phyloP scores from a whole-genome alignment of 1,284 basidiomycete genomes.

The Sanghuangporus baumii region DNA sequence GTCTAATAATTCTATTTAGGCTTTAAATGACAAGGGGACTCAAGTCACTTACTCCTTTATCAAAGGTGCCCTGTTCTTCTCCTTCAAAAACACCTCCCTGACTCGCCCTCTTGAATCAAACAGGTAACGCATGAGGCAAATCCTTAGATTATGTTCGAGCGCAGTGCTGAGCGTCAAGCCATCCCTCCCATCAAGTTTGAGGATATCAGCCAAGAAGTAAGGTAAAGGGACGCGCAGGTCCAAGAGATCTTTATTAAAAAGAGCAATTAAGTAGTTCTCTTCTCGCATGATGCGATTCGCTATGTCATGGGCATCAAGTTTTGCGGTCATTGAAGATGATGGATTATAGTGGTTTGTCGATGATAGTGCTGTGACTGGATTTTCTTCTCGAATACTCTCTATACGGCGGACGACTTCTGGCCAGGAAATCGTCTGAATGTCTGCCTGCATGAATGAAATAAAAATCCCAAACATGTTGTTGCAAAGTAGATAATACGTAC shows the following conservation, averaged over 20 bases:
- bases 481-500: constrained; percentile 49
- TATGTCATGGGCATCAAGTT: constrained; percentile 94
- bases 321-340: constrained; percentile 50
- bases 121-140: constrained; percentile 91
- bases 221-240: constrained; percentile 85
- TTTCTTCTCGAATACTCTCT: constrained; percentile 82
- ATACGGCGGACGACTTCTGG: constrained; percentile 90
- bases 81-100: constrained; percentile 84
- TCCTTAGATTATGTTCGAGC: constrained; percentile 94
- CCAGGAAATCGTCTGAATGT: constrained; percentile 98
- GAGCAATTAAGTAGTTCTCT: constrained; percentile 95
- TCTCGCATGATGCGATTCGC: constrained; percentile 96
- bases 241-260: constrained; percentile 95
- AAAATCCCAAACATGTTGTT: neutral
- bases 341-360: constrained; percentile 45
- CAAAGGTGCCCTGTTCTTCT: constrained; percentile 69
- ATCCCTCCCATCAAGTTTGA: constrained; percentile 52
- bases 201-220: constrained; percentile 41
- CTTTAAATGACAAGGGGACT: neutral
- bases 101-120: constrained; percentile 88
- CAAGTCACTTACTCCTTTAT: constrained; percentile 70
- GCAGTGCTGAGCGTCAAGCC: constrained; percentile 80
- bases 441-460: constrained; percentile 50
- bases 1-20: constrained; percentile 37
- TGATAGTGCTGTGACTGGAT: constrained; percentile 82